Conservation (phyloP, 331 rosid genomes). For the Erythrophleum ivorense region DNA sequence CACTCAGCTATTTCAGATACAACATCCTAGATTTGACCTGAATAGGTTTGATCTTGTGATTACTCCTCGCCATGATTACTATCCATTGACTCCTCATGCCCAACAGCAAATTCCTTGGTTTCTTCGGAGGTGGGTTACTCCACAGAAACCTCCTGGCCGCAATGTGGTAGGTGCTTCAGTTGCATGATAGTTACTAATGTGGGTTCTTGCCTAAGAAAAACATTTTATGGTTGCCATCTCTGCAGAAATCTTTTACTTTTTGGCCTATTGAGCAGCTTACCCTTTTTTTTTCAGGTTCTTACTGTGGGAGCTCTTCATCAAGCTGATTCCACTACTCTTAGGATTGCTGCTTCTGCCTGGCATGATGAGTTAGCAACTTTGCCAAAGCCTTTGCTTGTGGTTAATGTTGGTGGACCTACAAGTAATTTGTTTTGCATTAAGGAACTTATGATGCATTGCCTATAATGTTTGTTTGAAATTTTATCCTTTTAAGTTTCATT, state of each 20-base stretch:
- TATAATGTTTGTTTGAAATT: not conserved
- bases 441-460: conserved; percentile 25
- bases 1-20: conserved; percentile 67
- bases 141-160: conserved; percentile 79
- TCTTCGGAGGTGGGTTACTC: conserved; percentile 85
- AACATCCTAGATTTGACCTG: conserved; percentile 80
- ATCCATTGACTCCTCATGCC: conserved; percentile 74
- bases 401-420: conserved; percentile 86
- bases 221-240: conserved; percentile 1
- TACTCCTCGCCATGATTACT: conserved; percentile 90
- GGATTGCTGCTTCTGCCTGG: conserved; percentile 80
- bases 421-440: conserved; percentile 51
- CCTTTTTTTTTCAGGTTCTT: conserved; percentile 64
- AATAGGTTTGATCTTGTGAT: conserved; percentile 89
- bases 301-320: conserved; percentile 96
- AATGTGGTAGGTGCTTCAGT: conserved; percentile 68
- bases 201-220: conserved; percentile 14
- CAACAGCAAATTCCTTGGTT: conserved; percentile 77
- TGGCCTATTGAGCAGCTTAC: conserved; percentile 37
- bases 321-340: conserved; percentile 75
- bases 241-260: conserved; percentile 5
- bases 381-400: conserved; percentile 89
- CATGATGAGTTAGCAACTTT: conserved; percentile 69
- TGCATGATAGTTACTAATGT: conserved; percentile 29
- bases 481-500: conserved; percentile 10